Evolutionary conservation across 1,284 basidiomycete genomes (phyloP), one percentile per base, ranked within the genome.

Genomic region (Austroboletus niveus): DNA sequence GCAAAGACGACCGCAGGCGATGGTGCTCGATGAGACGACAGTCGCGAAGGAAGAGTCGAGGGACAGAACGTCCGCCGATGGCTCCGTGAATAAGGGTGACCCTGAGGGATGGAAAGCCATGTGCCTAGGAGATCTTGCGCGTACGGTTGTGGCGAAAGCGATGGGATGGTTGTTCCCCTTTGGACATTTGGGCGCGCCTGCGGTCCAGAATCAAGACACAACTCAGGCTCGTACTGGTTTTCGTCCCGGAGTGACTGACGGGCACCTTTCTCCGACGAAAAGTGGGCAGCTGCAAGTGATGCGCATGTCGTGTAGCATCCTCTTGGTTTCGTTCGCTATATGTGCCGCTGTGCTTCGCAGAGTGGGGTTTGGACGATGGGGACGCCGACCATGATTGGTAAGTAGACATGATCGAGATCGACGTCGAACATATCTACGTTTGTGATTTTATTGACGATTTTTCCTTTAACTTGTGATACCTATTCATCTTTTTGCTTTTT

Each of bases 311-410:
- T 66, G 61, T 47, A 44, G 22, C n/a, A 51, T 70, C 22, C 42
- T 66, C 27, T n/a, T 65, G 40, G 46, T 69, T 38, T 70, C 64
- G 27, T 65, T 69, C 24, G 61, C 62, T 20, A 31, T 66, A 15
- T 66, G 64, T 44, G 55, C 57, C 24, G 59, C 56, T 29, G 43
- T 69, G 34, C 51, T 66, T 39, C 63, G 66, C 24, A 62, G 52
- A 41, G 46, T 65, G 24, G 59, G 59, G 4, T 47, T 65, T 32
- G 68, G 61, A 5, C 51, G 53, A 38, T 69, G 64, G 61, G 15
- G 54, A 32, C 56, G 62, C 40, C 46, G 53, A 44, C 54, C 56
- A 20, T 69, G 45, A 66, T 27, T 10, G 45, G 52, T 57, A 45
- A 53, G 51, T 50, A 27, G 40, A 29, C 17, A n/a, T 1, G 17